Conservation (phyloP, 2,329 filamentous ascomycete genomes). For the Periconia digitata region DNA sequence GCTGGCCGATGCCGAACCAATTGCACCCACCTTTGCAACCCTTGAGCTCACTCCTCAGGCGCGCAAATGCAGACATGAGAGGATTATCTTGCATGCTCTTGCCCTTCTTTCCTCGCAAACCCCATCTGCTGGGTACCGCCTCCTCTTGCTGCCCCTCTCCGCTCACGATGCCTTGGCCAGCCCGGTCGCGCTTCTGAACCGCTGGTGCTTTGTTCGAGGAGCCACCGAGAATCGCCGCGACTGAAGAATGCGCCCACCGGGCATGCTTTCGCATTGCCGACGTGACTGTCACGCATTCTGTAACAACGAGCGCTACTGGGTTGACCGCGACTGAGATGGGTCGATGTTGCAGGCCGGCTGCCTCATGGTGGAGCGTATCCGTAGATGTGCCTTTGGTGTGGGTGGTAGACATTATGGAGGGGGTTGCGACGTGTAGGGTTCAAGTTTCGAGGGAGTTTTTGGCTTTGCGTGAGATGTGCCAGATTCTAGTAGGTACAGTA, state of each 20-base stretch:
- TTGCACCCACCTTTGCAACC: constrained; percentile 69
- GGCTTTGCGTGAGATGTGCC: constrained; percentile 17
- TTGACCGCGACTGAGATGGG: constrained; percentile 78
- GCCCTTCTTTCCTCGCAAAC: constrained; percentile 88
- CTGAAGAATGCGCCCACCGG: constrained; percentile 92
- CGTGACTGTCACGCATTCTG: constrained; percentile 98
- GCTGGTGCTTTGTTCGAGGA: constrained; percentile 51
- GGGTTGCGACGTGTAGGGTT: not conserved
- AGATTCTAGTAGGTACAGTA: constrained; percentile 17
- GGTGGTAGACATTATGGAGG: constrained; percentile 33
- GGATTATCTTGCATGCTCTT: constrained; percentile 98
- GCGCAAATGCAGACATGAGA: constrained; percentile 90
- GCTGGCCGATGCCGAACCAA: too few relatives aligned
- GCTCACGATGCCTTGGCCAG: constrained; percentile 38
- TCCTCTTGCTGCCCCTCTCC: constrained; percentile 49
- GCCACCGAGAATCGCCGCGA: constrained; percentile 90
- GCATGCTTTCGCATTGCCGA: constrained; percentile 98
- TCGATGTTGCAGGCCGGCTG: constrained; percentile 23
- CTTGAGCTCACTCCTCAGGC: constrained; percentile 83
- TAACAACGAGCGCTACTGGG: constrained; percentile 89
- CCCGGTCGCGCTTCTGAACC: constrained; percentile 37
- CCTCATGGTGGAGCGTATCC: constrained; percentile 26
- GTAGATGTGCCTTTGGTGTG: constrained; percentile 23
- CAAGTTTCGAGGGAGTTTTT: constrained; percentile 8
- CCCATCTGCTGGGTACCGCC: constrained; percentile 82